These are phyloP conservation scores for Aspergillus funiculosus DNA, from an alignment of 495 filamentous ascomycete genomes.

Conservation along the genomic window DNA sequence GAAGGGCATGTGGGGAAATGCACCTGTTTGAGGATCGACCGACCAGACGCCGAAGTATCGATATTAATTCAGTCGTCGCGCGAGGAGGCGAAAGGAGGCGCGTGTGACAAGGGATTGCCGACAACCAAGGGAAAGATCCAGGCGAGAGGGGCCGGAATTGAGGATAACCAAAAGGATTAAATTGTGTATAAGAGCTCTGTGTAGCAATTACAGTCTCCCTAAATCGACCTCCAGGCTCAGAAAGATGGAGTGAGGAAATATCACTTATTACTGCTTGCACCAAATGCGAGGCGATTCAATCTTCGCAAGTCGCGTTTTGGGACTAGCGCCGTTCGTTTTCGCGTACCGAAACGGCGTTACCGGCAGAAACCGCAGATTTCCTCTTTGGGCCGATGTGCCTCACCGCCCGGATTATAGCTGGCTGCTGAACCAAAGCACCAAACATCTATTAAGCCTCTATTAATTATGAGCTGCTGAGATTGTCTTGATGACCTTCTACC, in stretches of 20 bases:
- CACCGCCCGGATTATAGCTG: background rate
- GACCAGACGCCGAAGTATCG: constrained; percentile 20
- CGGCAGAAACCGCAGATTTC: background rate
- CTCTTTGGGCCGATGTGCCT: background rate
- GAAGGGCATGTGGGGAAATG: constrained; percentile 25
- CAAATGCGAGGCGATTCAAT: too few species aligned
- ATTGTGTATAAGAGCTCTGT: background rate
- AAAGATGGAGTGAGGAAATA: too few species aligned
- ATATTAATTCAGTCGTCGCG: constrained; percentile 18
- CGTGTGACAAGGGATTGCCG: constrained; percentile 27
- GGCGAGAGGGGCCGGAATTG: constrained; percentile 8
- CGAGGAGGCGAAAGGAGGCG: constrained; percentile 35
- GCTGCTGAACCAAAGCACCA: too few species aligned
- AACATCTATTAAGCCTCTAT: too few species aligned
- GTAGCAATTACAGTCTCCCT: background rate
- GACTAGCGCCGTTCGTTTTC: constrained; percentile 21
- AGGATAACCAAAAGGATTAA: constrained; percentile 1
- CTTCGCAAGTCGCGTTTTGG: constrained; percentile 25
- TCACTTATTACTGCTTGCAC: too few species aligned
- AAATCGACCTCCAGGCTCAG: too few species aligned
- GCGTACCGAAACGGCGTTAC: constrained; percentile 9
- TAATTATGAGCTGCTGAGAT: too few species aligned
- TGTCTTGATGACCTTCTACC: too few species aligned
- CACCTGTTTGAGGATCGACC: constrained; percentile 23
- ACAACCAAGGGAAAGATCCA: constrained; percentile 20